phyloP scores from a whole-genome alignment of 495 filamentous ascomycete genomes.

The Penicillium simplicissimum region DNA sequence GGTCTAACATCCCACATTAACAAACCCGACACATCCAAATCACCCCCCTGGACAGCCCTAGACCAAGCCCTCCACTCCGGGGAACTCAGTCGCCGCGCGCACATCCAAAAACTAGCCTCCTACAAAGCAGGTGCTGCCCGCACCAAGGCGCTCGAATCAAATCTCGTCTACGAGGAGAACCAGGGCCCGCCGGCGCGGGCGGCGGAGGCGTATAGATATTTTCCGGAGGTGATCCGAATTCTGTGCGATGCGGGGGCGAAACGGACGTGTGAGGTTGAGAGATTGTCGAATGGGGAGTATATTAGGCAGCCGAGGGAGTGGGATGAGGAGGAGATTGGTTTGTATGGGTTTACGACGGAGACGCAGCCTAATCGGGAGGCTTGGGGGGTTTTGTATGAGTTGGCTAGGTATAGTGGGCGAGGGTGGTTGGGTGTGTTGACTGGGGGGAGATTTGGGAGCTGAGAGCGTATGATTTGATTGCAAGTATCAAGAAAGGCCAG shows the following conservation, averaged over 20 bases:
- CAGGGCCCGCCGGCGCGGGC: slow-evolving; percentile 17
- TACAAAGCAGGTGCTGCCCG: slow-evolving; percentile 11
- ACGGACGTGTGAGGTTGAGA: slow-evolving; percentile 16
- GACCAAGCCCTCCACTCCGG: slow-evolving; percentile 17
- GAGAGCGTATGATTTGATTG: background rate
- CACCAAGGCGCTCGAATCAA: background rate
- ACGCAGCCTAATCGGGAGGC: slow-evolving; percentile 13
- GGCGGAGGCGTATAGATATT: slow-evolving; percentile 13
- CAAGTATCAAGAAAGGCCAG: background rate
- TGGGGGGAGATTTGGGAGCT: background rate
- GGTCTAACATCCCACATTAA: slow-evolving; percentile 12
- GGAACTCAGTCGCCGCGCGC: slow-evolving; percentile 12
- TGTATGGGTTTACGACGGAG: slow-evolving; percentile 9
- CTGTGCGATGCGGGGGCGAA: slow-evolving; percentile 13
- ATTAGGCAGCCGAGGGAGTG: slow-evolving; percentile 12
- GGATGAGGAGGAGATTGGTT: slow-evolving; percentile 7
- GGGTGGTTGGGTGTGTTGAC: slow-evolving; percentile 6
- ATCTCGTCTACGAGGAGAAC: slow-evolving; percentile 15
- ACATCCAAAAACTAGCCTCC: slow-evolving; percentile 12
- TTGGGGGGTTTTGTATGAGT: slow-evolving; percentile 10
- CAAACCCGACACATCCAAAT: slow-evolving; percentile 7
- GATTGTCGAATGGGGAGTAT: slow-evolving; percentile 10
- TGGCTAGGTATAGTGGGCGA: slow-evolving; percentile 8
- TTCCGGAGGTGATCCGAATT: slow-evolving; percentile 15
- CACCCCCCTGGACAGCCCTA: slow-evolving; percentile 13